phyloP scores from a whole-genome alignment of 1,284 basidiomycete genomes.

The Papiliotrema fonsecae region DNA sequence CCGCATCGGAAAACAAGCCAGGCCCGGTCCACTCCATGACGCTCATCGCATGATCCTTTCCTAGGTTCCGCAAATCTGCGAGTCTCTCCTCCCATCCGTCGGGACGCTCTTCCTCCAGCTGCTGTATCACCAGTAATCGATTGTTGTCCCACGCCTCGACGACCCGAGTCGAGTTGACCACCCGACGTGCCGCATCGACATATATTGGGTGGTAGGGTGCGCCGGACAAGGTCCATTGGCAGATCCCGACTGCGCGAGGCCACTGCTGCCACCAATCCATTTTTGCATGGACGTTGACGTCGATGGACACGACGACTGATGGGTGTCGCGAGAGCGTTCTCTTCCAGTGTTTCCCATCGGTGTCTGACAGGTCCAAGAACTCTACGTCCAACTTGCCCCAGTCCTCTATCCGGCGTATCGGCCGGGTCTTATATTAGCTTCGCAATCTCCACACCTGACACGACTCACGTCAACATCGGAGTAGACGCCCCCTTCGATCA shows the following conservation, averaged over 20 bases:
- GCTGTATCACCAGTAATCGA: conserved; percentile 12
- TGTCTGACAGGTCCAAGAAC: conserved; percentile 21
- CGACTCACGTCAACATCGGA: conserved; percentile 43
- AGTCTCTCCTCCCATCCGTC: conserved; percentile 12
- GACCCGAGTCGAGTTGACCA: conserved; percentile 36
- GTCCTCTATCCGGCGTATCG: conserved; percentile 32
- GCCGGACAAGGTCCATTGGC: conserved; percentile 47
- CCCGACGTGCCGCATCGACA: conserved; percentile 42
- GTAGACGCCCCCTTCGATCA: conserved; percentile 49
- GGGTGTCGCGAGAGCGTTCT: conserved; percentile 25
- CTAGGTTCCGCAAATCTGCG: conserved; percentile 10
- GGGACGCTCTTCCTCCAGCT: conserved; percentile 6
- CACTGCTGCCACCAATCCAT: conserved; percentile 28
- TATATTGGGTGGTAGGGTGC: conserved; percentile 47
- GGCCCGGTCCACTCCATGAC: conserved; percentile 49
- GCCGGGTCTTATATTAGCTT: conserved; percentile 23
- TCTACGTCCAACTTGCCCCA: conserved; percentile 36
- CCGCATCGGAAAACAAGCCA: conserved; percentile 40
- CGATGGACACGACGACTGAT: conserved; percentile 43
- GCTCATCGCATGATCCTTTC: conserved; percentile 22
- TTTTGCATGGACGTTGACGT: conserved; percentile 43
- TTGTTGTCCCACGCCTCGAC: conserved; percentile 27
- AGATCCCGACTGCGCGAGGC: conserved; percentile 41
- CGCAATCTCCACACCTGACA: not conserved
- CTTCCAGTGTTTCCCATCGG: conserved; percentile 28